phyloP scores from a whole-genome alignment of 73 alveolate genomes.

The Effrenium voratum region DNA sequence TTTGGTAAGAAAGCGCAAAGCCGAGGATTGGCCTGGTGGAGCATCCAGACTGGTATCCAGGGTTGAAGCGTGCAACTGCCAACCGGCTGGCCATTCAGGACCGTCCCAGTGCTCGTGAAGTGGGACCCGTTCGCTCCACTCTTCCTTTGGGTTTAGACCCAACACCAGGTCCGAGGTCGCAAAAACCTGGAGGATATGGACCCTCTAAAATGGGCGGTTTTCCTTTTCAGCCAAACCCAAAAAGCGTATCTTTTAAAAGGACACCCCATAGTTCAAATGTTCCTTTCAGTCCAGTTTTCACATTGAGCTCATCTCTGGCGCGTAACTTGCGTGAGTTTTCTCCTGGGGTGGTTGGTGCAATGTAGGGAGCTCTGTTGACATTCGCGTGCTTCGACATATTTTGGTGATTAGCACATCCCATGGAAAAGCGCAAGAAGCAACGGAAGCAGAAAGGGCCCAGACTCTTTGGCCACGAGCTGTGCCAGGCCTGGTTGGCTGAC shows the following conservation, averaged over 20 bases:
- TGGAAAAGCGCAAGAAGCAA: too few relatives aligned
- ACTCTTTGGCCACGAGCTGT: too few relatives aligned
- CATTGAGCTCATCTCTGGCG: too few relatives aligned
- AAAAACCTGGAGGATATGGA: background rate
- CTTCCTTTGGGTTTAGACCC: background rate
- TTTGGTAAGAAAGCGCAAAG: too few relatives aligned
- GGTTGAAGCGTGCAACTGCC: conserved; percentile 65
- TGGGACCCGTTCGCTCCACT: background rate
- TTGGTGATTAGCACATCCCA: too few relatives aligned
- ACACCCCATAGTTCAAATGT: too few relatives aligned
- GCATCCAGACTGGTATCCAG: conserved; percentile 66
- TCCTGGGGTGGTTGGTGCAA: too few relatives aligned
- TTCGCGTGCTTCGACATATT: too few relatives aligned
- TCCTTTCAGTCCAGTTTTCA: too few relatives aligned
- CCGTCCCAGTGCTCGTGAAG: background rate
- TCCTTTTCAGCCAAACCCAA: background rate
- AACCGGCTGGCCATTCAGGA: conserved; percentile 61
- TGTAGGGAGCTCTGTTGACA: too few relatives aligned
- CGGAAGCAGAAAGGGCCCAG: too few relatives aligned
- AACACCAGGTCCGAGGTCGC: background rate
- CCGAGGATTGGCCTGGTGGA: conserved; percentile 82
- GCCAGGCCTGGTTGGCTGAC: conserved; percentile 41
- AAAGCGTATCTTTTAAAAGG: background rate
- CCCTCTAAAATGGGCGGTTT: background rate
- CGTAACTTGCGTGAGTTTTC: too few relatives aligned